These are phyloP conservation scores for Fusarium miscanthi DNA, from an alignment of 2,329 filamentous ascomycete species.

Conservation along the genomic window DNA sequence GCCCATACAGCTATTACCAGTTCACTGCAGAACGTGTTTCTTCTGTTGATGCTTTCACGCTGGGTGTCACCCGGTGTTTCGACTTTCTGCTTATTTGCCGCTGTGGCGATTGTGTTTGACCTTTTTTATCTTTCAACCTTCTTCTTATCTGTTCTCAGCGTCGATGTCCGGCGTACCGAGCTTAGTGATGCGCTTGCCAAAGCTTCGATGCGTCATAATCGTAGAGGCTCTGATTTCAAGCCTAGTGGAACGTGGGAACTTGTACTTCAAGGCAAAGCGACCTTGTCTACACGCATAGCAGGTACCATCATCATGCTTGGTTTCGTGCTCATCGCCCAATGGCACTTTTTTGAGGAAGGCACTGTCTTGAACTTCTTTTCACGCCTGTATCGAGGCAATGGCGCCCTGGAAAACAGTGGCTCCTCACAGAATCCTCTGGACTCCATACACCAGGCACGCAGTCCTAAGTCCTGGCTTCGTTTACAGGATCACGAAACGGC, in stretches of 20 bases:
- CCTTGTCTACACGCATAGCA: constrained; percentile 78
- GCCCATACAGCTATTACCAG: constrained; percentile 76
- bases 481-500: constrained; percentile 84
- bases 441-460: constrained; percentile 77
- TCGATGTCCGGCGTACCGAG: constrained; percentile 81
- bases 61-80: constrained; percentile 76
- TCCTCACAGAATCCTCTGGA: constrained; percentile 56
- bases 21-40: constrained; percentile 74
- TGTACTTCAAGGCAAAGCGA: constrained; percentile 71
- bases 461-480: constrained; percentile 80
- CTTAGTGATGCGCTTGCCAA: constrained; percentile 77
- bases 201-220: constrained; percentile 58
- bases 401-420: constrained; percentile 40
- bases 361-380: constrained; percentile 51
- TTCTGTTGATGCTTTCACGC: constrained; percentile 73
- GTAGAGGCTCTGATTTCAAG: constrained; percentile 40
- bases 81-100: constrained; percentile 80
- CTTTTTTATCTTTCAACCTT: constrained; percentile 83
- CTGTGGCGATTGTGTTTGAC: constrained; percentile 79
- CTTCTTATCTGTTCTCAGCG: constrained; percentile 81
- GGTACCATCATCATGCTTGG: constrained; percentile 78
- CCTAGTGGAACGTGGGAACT: constrained; percentile 63
- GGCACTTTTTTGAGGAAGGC: constrained; percentile 78
- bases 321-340: constrained; percentile 79
- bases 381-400: constrained; percentile 39